Evolutionary conservation across 768 basidiomycete genomes (phyloP), one percentile per base, ranked within the genome.

Genomic region (Russula griseocarnosa): DNA sequence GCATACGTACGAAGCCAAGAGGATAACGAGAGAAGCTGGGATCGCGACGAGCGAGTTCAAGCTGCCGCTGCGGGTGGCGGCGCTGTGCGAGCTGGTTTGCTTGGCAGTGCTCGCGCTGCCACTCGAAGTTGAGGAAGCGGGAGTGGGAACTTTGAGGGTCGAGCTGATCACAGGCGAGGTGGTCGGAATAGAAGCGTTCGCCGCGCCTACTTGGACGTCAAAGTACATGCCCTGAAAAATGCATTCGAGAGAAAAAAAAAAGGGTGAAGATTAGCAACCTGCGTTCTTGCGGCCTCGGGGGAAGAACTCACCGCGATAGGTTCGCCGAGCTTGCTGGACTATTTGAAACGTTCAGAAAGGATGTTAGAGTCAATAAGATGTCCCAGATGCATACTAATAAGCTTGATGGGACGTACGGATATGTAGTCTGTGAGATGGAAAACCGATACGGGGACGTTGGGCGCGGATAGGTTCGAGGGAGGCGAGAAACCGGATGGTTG

Each of bases 131-230:
- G 49, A 16, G 18, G 63, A 38, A 22, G 53, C 7, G 22, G 59
- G 10, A 26, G 16, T 20, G n/a, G 44, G 69, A 28, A 65, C 71
- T 34, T 74, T 66, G 47, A 87, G 79, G 1, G 88, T 90, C 42
- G 86, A 82, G 11, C 84, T 80, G 65, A 83, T 76, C 20, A 91
- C 88, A 13, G 86, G 72, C n/a, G 85, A 82, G 46, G 90, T 92
- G 24, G 83, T 69, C 50, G 81, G 76, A 51, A 84, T 71, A 34
- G 82, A 76, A 47, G 70, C 75, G 24, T 83, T 84, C 14, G 82
- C 78, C 5, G 79, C 78, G 28, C 90, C 90, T 69, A 83, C 82
- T 74, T 90, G 83, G 68, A 90, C 91, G 5, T 80, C 82, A 69
- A 90, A 82, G 77, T 91, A 93, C 66, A 78, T 86, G 51, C 77